Base-by-base conservation (phyloP, 2,329 filamentous ascomycete genomes). In the Phaeosphaeriaceae sp. region DNA sequence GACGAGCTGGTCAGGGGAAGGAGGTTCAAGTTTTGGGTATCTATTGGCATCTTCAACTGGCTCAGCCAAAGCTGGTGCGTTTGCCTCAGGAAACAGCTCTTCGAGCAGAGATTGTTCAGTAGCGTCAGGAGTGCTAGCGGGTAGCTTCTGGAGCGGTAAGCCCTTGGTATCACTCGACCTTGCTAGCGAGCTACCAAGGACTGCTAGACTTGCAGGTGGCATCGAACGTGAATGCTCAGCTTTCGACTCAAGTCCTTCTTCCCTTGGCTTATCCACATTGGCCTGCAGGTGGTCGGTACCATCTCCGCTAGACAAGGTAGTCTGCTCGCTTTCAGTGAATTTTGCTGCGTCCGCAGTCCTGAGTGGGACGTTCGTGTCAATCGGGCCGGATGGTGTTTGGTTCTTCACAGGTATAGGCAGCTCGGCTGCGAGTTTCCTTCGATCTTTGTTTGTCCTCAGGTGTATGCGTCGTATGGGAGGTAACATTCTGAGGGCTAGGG, bases 1-100 rank as follows among this genome's bases (percentile, higher is more conserved):
- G 45, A 73, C 45, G 25, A 61, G 42, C 21, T 60, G 57, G 21
- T 24, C 46, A 7, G 60, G 51, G 20, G 54, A 56, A 13, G 73
- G 71, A 7, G 68, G 66, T 6, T 68, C 55, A 44, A 77, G 67
- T 57, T 71, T 75, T 9, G 74, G 72, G 48, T 71, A 67, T 24
- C 63, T 54, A 40, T 68, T 58, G 44, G 66, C 61, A 24, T 56
- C 50, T 27, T 60, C 53, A 17, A 51, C 24, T 42, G 58, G 53
- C 9, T 60, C 61, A 33, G 66, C 53, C 45, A 68, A 66, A 17
- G 59, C 58, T 31, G 66, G 58, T 24, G 53, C 62, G 53, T 49
- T 69, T 22, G 66, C 81, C 63, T 85, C 83, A 5, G 86, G 85
- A 63, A 88, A 88, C 1, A 88, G 80, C 63, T 85, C 81, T 52